Conservation (phyloP, 805 yeast genomes). For the Maudiozyma pseudohumilis region DNA sequence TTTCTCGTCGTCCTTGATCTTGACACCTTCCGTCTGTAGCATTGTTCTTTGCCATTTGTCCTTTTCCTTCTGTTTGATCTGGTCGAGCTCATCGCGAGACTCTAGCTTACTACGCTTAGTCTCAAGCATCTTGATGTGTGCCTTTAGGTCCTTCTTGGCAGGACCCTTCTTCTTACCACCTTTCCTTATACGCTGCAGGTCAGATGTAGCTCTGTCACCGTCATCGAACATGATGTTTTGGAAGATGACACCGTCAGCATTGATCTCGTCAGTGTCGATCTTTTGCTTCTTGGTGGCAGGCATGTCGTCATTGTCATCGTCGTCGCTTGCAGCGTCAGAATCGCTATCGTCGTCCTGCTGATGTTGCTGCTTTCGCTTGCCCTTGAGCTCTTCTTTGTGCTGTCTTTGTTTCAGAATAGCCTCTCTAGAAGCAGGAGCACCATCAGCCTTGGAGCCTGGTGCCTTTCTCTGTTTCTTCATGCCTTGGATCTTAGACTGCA, state of each 20-base stretch:
- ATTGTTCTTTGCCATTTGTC: conserved; percentile 78
- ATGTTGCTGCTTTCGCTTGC: conserved; percentile 32
- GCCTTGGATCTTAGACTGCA: conserved; percentile 59
- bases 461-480: conserved; percentile 82
- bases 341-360: conserved; percentile 26
- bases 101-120: conserved; percentile 57
- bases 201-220: conserved; percentile 71
- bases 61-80: conserved; percentile 50
- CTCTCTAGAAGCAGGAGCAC: conserved; percentile 81
- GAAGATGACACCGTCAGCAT: conserved; percentile 47
- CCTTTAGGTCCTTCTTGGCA: conserved; percentile 70
- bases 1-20: conserved; percentile 82
- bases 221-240: conserved; percentile 77
- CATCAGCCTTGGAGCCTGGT: conserved; percentile 69
- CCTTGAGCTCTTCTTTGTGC: conserved; percentile 30
- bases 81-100: conserved; percentile 52
- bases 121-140: conserved; percentile 70
- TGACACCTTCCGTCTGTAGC: conserved; percentile 80
- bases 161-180: conserved; percentile 60
- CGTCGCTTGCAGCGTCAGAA: conserved; percentile 15
- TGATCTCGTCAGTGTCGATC: conserved; percentile 26
- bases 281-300: conserved; percentile 14
- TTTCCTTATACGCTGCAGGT: conserved; percentile 50
- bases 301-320: conserved; percentile 10
- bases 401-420: conserved; percentile 62